phyloP scores from a whole-genome alignment of 2,329 filamentous ascomycete species.

The Aciculosporium take region DNA sequence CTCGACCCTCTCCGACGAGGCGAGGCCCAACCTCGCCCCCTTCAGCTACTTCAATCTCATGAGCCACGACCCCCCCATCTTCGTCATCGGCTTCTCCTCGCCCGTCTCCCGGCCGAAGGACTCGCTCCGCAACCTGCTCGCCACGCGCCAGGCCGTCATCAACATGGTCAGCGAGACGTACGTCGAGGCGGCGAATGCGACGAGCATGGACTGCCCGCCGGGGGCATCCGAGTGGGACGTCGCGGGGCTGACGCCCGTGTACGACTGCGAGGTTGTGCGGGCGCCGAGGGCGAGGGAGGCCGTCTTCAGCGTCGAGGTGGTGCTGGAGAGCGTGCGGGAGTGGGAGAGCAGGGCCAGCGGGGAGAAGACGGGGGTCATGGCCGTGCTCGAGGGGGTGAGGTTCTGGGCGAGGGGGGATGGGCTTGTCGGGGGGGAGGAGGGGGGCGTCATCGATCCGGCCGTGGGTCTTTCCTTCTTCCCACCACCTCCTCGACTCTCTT shows the following conservation, averaged over 20 bases:
- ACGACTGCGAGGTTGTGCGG: constrained; percentile 46
- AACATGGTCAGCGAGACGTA: constrained; percentile 80
- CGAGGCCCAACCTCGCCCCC: constrained; percentile 59
- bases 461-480: constrained; percentile 26
- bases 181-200: constrained; percentile 77
- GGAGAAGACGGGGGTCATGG: constrained; percentile 60
- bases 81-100: constrained; percentile 44
- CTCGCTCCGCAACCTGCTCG: constrained; percentile 57
- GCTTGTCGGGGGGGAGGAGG: constrained; percentile 63
- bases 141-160: constrained; percentile 63
- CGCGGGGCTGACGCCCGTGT: constrained; percentile 53
- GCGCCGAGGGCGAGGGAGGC: constrained; percentile 67
- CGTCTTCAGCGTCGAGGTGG: constrained; percentile 70
- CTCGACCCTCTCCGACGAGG: constrained; percentile 45
- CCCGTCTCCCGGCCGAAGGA: constrained; percentile 52
- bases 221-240: constrained; percentile 69
- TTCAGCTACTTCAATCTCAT: constrained; percentile 80
- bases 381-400: constrained; percentile 65
- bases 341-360: constrained; percentile 58
- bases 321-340: constrained; percentile 58
- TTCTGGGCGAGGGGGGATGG: constrained; percentile 90
- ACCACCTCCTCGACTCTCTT: neutral
- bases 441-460: constrained; percentile 56
- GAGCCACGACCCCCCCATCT: constrained; percentile 75
- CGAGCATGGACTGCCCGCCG: constrained; percentile 62